Evolutionary conservation across 1,284 basidiomycete species (phyloP), one percentile per base, ranked within the genome.

Genomic region (Vanrija sp.): DNA sequence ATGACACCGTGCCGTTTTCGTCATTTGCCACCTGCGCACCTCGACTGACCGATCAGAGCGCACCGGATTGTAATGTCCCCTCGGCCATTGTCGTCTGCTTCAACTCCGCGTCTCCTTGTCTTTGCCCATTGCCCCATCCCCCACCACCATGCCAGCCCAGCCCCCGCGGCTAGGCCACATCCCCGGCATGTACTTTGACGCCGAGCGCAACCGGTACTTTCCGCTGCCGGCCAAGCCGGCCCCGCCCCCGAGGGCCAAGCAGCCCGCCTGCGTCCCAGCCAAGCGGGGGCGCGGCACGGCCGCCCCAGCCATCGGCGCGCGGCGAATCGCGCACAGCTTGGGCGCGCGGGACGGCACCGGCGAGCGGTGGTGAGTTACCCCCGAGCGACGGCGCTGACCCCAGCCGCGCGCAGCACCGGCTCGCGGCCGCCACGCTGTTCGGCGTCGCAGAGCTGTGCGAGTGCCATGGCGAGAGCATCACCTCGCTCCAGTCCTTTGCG

Each of bases 121-220:
- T n/a, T n/a, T n/a, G n/a, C n/a, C n/a, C n/a, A n/a, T n/a, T n/a
- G n/a, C n/a, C n/a, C n/a, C n/a, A n/a, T n/a, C n/a, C n/a, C n/a
- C 38, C 31, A 9, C 31, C 45, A 24, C 45, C 15, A 53, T 53
- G 51, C 19, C 46, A 6, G 46, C 36, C 19, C n/a, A n/a, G n/a
- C 24, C 12, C 4, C 41, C 41, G 15, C 70, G 70, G 3, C 61
- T 75, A 2, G 74, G 74, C 20, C n/a, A 53, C 25, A 49, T 75
- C 0, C 61, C 61, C 6, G 72, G 72, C 10, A 66, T 75, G 67
- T 63, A 59, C 25, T 75, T 48, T 39, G 71, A 75, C 50, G 56
- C 65, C 1, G 46, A 61, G 8, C 55, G 61, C 23, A 65, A 65
- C 24, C 54, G 67, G 15, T 75, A 75, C 51, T 75, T 73, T 42